These are phyloP conservation scores for Terfezia boudieri DNA, from an alignment of 495 filamentous ascomycete genomes.

Conservation along the genomic window DNA sequence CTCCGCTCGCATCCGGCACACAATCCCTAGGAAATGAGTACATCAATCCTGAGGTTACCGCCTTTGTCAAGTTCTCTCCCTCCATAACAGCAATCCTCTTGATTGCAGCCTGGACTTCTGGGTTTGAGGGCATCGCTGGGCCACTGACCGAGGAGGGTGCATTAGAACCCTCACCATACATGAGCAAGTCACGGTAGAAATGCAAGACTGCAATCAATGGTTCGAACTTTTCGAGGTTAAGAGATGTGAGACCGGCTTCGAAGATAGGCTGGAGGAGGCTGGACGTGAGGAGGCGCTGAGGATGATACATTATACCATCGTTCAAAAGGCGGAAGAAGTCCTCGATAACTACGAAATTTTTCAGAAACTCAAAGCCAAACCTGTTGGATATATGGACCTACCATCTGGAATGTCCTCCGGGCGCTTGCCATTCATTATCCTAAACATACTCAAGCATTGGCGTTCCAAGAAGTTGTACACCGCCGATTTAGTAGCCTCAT, in stretches of 20 bases:
- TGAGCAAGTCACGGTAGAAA: conserved; percentile 80
- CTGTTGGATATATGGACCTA: conserved; percentile 19
- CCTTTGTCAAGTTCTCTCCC: conserved; percentile 61
- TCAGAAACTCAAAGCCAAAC: background rate
- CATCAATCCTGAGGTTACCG: conserved; percentile 91
- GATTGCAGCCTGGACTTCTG: conserved; percentile 46
- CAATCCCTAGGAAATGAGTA: conserved; percentile 89
- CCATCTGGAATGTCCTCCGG: conserved; percentile 76
- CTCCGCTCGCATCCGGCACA: conserved; percentile 77
- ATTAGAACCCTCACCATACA: conserved; percentile 53
- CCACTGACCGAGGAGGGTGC: background rate
- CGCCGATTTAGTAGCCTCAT: conserved; percentile 54
- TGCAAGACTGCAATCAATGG: conserved; percentile 78
- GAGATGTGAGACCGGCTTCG: conserved; percentile 59
- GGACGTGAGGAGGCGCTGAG: conserved; percentile 52
- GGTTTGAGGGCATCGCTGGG: conserved; percentile 47
- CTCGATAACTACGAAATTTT: conserved; percentile 54
- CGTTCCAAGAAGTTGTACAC: conserved; percentile 90
- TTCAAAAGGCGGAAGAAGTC: conserved; percentile 89
- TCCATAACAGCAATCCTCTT: conserved; percentile 44
- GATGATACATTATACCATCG: conserved; percentile 81
- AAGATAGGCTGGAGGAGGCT: conserved; percentile 59
- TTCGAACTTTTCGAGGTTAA: conserved; percentile 72
- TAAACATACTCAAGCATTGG: conserved; percentile 68
- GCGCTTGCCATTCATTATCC: conserved; percentile 63